Conservation (phyloP, 768 basidiomycete species). For the Lactarius psammicola region DNA sequence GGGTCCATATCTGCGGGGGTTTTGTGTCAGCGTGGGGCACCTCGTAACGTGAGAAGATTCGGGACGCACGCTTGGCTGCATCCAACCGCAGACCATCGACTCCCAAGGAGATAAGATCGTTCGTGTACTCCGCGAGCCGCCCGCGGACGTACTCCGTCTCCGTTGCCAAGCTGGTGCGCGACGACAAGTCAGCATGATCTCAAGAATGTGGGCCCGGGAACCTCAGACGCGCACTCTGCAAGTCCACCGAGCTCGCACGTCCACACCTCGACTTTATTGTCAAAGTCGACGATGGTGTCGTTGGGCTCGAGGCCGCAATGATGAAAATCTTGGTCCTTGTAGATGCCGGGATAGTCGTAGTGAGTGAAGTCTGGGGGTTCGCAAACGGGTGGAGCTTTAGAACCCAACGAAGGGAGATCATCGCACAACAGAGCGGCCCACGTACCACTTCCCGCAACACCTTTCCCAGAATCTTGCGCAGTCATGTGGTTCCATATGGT, state of each 20-base stretch:
- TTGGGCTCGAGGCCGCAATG: slow-evolving; percentile 56
- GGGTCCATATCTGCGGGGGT: slow-evolving; percentile 50
- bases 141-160: slow-evolving; percentile 59
- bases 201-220: background rate
- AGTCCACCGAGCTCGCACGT: slow-evolving; percentile 41
- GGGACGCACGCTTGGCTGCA: slow-evolving; percentile 56
- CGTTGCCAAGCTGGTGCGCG: slow-evolving; percentile 51
- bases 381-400: background rate
- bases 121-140: slow-evolving; percentile 53
- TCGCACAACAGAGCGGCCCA: background rate
- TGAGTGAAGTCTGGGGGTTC: slow-evolving; percentile 43
- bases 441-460: slow-evolving; percentile 23
- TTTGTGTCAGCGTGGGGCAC: background rate
- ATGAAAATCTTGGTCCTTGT: slow-evolving; percentile 51
- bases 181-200: background rate
- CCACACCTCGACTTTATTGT: slow-evolving; percentile 50
- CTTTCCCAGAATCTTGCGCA: slow-evolving; percentile 43
- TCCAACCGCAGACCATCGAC: slow-evolving; percentile 63
- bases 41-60: background rate
- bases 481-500: slow-evolving; percentile 71
- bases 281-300: slow-evolving; percentile 56
- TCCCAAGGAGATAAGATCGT: slow-evolving; percentile 61
- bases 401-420: background rate
- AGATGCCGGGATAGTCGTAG: slow-evolving; percentile 41
- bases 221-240: slow-evolving; percentile 39